These are phyloP conservation scores for Chytriomyces hyalinus DNA, from an alignment of 192 early-diverging fungal species.

Conservation along the genomic window DNA sequence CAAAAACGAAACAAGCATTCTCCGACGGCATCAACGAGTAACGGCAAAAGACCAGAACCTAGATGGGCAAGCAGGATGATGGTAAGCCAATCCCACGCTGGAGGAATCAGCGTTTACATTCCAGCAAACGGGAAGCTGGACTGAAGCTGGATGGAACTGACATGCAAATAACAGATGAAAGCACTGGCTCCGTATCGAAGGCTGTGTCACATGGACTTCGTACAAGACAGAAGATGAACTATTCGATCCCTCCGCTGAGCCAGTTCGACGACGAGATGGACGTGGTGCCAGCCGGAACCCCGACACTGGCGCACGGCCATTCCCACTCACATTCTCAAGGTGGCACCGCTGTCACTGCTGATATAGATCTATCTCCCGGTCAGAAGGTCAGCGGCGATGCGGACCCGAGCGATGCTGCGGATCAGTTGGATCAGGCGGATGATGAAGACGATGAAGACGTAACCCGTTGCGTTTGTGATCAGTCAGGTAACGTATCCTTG, in stretches of 20 bases:
- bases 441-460: not conserved
- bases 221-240: not conserved
- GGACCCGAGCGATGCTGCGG: not conserved
- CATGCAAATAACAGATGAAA: not conserved
- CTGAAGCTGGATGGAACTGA: not conserved
- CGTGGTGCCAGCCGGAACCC: not conserved
- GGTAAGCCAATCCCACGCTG: not conserved
- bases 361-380: not conserved
- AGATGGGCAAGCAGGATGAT: not conserved
- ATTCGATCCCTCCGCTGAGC: not conserved
- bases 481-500: not conserved
- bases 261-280: not conserved
- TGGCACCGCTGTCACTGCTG: not conserved
- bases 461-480: constrained; percentile 16
- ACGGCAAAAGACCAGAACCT: too few relatives aligned
- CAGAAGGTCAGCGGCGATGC: not conserved
- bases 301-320: not conserved
- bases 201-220: not conserved
- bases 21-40: too few relatives aligned
- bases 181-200: not conserved
- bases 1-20: too few relatives aligned
- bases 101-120: not conserved
- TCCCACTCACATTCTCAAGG: not conserved
- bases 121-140: not conserved
- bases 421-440: not conserved